A percentile compares a stretch with the other conserved stretches of the same genome.
Conservation (phyloP, 306 rosid genomes). For the Cicer bijugum region DNA sequence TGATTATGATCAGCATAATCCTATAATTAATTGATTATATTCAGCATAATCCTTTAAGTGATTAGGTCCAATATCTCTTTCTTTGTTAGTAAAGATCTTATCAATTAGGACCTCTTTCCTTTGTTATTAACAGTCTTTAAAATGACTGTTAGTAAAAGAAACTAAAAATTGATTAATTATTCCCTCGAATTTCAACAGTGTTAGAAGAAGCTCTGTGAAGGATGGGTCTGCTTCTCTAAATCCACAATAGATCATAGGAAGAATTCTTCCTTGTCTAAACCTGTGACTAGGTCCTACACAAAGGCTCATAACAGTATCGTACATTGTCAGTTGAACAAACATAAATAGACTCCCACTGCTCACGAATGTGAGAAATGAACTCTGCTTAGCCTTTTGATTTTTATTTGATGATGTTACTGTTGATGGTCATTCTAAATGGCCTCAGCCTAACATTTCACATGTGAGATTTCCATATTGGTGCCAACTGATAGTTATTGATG, state of each 20-base stretch:
- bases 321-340: slow-evolving; percentile 6
- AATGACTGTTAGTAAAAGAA: background rate
- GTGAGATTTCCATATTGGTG: too few species aligned
- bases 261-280: background rate
- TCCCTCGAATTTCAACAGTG: background rate
- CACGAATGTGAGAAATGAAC: background rate
- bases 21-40: background rate
- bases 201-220: background rate
- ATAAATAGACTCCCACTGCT: background rate
- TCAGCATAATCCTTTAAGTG: background rate
- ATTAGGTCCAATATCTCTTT: background rate
- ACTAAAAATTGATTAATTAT: background rate
- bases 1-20: background rate
- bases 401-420: background rate
- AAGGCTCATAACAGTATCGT: background rate
- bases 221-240: background rate
- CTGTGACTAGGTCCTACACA: background rate
- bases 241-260: background rate
- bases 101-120: slow-evolving; percentile 6
- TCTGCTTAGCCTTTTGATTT: slow-evolving; percentile 1
- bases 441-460: background rate
- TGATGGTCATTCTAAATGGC: background rate
- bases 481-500: too few species aligned
- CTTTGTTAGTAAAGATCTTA: background rate
- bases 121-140: background rate